Evolutionary conservation across 805 yeast genomes (phyloP), one percentile per base, ranked within the genome.

Genomic region (Candida germanica): DNA sequence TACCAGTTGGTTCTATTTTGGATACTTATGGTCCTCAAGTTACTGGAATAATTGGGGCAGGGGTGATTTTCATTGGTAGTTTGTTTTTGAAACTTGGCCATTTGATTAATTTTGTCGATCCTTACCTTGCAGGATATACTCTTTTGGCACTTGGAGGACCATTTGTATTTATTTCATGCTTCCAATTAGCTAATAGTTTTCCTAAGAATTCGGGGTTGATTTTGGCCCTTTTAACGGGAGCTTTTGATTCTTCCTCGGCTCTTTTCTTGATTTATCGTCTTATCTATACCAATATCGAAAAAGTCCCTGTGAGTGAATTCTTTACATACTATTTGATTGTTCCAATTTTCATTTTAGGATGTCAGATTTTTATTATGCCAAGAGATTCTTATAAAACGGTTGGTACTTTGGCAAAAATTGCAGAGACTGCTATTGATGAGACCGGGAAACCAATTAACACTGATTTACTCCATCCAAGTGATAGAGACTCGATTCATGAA

Each of bases 201-300:
- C 96, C 96, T 2, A 74, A 75, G 27, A 77, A 76, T 49, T 83
- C 95, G 3, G 96, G 96, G 0, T 71, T 85, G 30, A 70, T 88
- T 14, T 62, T 88, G 46, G 95, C 96, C 0, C 59, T 87, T 12
- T 62, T 89, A 33, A 87, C 96, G 0, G 97, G 97, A n/a, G 88
- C 96, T 0, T 88, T 89, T 54, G 97, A 91, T 58, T 73, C 95
- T 0, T 85, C 95, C 1, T 79, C 94, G n/a, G 96, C 95, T 0
- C 71, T 89, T 31, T 89, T 89, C 53, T 66, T 87, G 48, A 48
- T 75, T 8, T 91, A 88, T 64, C 66, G 95, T 48, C 42, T 87
- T 12, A 50, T 74, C 9, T 88, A 84, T 58, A 79, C 67, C 41
- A 57, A 58, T 35, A 40, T 66, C 33, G 35, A 54, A 11, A 43